Percentiles rank a stretch among this genome's conserved stretches.
phyloP scores from a whole-genome alignment of 2,329 filamentous ascomycete species.

The Penicillium polonicum region DNA sequence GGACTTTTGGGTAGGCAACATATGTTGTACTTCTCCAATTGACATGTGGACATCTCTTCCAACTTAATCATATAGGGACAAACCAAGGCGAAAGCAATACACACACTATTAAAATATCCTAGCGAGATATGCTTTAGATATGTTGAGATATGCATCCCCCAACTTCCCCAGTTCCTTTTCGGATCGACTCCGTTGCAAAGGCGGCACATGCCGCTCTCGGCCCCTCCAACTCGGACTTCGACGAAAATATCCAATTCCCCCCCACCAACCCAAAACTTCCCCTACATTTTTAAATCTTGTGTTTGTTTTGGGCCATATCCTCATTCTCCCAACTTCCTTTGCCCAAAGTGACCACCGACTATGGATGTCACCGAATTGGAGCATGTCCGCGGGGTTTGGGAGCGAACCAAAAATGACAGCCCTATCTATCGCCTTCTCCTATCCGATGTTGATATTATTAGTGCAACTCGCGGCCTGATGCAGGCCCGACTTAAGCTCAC shows the following conservation, averaged over 20 bases:
- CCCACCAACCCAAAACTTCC: neutral
- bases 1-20: neutral
- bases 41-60: neutral
- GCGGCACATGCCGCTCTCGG: neutral
- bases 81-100: neutral
- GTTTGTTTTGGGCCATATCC: neutral
- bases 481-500: conserved; percentile 11
- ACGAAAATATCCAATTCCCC: neutral
- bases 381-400: conserved; percentile 10
- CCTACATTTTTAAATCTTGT: neutral
- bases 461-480: conserved; percentile 4
- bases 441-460: conserved; percentile 5
- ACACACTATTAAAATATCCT: neutral
- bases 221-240: neutral
- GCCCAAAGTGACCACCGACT: neutral
- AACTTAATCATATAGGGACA: neutral
- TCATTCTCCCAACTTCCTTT: neutral
- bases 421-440: conserved; percentile 10
- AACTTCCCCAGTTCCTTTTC: neutral
- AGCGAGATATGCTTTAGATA: neutral
- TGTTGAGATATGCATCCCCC: neutral
- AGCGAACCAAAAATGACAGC: conserved; percentile 9
- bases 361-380: conserved; percentile 4
- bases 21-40: neutral
- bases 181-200: neutral